Conservation (phyloP, 225 moss, liverwort and hornwort species). For the Thuidium tamariscinum region DNA sequence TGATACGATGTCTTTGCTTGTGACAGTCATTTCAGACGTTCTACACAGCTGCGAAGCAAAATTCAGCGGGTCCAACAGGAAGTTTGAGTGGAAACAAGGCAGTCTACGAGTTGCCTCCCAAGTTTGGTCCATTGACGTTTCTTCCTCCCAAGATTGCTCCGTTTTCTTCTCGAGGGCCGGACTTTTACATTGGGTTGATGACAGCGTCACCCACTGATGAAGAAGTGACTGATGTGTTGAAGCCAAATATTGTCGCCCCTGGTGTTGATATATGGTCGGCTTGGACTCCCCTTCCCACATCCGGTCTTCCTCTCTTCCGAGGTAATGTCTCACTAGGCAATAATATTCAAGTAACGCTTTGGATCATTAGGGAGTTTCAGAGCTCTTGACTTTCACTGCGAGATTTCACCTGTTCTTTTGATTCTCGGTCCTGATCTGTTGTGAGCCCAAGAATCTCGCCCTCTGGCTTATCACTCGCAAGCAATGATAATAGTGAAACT, state of each 20-base stretch:
- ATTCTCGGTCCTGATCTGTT: background rate
- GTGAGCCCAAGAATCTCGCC: background rate
- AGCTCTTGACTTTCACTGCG: background rate
- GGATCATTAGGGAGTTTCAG: background rate
- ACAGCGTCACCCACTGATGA: background rate
- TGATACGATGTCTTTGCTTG: background rate
- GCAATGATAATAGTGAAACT: background rate
- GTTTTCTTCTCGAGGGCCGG: slow-evolving; percentile 51
- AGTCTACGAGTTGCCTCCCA: background rate
- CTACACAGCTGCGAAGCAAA: slow-evolving; percentile 23
- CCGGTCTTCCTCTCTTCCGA: background rate
- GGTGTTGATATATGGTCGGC: slow-evolving; percentile 45
- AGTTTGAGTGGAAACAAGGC: slow-evolving; percentile 31
- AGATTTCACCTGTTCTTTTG: background rate
- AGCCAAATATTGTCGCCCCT: slow-evolving; percentile 42
- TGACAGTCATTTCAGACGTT: slow-evolving; percentile 27
- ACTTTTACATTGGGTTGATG: background rate
- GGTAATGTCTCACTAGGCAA: background rate
- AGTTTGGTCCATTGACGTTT: background rate
- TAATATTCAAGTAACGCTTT: background rate
- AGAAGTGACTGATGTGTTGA: slow-evolving; percentile 31
- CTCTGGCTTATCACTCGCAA: background rate
- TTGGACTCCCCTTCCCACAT: slow-evolving; percentile 17
- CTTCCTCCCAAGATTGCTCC: slow-evolving; percentile 24
- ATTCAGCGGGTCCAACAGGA: slow-evolving; percentile 27